Conservation (phyloP, 2,329 filamentous ascomycete species). For the Xylariaceae sp. region DNA sequence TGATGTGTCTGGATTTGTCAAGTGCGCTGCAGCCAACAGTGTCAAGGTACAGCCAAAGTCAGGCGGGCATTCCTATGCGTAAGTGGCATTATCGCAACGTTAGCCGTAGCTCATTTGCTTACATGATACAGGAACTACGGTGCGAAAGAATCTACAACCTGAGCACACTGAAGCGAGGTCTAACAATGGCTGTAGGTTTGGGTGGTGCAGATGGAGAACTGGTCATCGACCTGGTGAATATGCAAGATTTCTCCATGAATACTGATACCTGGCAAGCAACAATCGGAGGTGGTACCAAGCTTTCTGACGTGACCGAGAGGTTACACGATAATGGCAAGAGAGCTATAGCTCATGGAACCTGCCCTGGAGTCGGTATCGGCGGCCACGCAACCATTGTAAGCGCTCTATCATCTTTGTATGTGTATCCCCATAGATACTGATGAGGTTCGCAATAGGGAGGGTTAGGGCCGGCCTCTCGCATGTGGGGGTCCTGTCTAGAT, state of each 20-base stretch:
- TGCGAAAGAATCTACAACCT: slow-evolving; percentile 23
- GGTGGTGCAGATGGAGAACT: slow-evolving; percentile 58
- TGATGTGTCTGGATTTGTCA: slow-evolving; percentile 62
- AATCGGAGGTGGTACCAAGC: slow-evolving; percentile 59
- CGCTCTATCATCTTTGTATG: background rate
- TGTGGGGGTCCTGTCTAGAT: slow-evolving; percentile 64
- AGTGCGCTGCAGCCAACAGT: slow-evolving; percentile 57
- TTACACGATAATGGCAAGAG: slow-evolving; percentile 58
- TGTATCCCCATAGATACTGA: slow-evolving; percentile 23
- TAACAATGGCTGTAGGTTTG: slow-evolving; percentile 43
- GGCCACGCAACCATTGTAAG: slow-evolving; percentile 63
- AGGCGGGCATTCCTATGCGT: slow-evolving; percentile 70
- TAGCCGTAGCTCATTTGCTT: slow-evolving; percentile 11
- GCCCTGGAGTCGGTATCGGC: slow-evolving; percentile 63
- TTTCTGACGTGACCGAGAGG: slow-evolving; percentile 57
- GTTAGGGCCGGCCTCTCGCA: slow-evolving; percentile 62
- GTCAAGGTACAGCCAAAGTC: slow-evolving; percentile 66
- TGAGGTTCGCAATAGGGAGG: slow-evolving; percentile 51
- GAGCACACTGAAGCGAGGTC: background rate
- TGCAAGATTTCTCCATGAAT: slow-evolving; percentile 61
- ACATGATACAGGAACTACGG: slow-evolving; percentile 41
- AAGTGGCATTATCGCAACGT: slow-evolving; percentile 29
- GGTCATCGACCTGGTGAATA: slow-evolving; percentile 59
- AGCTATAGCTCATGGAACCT: slow-evolving; percentile 66
- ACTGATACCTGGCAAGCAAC: slow-evolving; percentile 57